phyloP scores from a whole-genome alignment of 1,284 basidiomycete species.

The Tetrapyrgos nigripes region DNA sequence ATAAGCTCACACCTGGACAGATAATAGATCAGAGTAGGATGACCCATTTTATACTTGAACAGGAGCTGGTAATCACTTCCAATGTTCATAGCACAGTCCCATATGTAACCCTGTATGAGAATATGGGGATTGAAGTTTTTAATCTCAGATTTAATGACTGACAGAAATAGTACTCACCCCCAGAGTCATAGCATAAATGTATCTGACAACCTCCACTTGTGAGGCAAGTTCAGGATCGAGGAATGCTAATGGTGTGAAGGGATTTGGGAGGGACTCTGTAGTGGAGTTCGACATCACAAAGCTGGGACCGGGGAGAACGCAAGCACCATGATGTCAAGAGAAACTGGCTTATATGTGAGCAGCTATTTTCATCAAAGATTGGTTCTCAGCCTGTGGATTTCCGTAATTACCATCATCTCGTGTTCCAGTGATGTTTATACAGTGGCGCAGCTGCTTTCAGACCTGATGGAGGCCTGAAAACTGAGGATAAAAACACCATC shows the following conservation, averaged over 20 bases:
- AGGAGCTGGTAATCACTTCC: not conserved
- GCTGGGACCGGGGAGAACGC: too few species aligned
- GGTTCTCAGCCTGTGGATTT: too few species aligned
- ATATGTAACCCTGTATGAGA: not conserved
- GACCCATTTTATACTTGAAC: not conserved
- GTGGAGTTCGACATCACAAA: too few species aligned
- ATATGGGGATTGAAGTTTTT: not conserved
- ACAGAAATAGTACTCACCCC: not conserved
- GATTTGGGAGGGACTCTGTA: slow-evolving; percentile 3
- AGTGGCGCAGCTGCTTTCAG: too few species aligned
- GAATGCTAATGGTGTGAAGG: not conserved
- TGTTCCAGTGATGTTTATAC: too few species aligned
- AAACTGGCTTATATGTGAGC: too few species aligned
- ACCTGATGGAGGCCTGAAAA: too few species aligned
- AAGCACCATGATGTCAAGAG: too few species aligned
- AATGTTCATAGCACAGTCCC: not conserved
- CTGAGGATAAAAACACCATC: too few species aligned
- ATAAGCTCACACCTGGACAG: not conserved
- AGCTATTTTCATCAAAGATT: too few species aligned
- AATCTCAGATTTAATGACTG: too few species aligned
- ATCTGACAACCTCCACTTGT: slow-evolving; percentile 1
- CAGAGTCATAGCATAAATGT: not conserved
- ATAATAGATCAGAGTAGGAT: slow-evolving; percentile 1
- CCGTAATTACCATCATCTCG: too few species aligned
- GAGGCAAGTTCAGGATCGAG: not conserved